Evolutionary conservation across 345 rosid species (phyloP), one percentile per base, ranked within the genome.

Genomic region (Bruguiera sexangula): DNA sequence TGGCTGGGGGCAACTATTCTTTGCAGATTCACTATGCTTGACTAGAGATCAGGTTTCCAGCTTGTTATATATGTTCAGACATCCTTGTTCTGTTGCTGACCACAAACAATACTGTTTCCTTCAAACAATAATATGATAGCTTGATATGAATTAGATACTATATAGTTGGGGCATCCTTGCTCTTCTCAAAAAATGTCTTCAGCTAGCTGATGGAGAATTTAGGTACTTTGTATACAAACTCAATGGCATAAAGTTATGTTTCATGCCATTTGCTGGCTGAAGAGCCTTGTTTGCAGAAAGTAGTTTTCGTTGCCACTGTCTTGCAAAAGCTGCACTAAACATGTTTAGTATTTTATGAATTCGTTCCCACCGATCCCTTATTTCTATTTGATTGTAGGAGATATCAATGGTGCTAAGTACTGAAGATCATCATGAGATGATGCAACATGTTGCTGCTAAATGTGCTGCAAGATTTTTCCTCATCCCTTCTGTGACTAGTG

Each of bases 371-470:
- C 4, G 2, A 67, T 67, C n/a, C 68, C 60, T 53, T 19, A 20
- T 80, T 68, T 51, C 27, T 21, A 31, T 67, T 72, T 70, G 60
- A 46, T 62, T 53, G 34, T 73, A 95, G 99, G 98, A 92, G 68
- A 72, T 95, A 74, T 82, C 94, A 46, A 31, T 86, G 84, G 81
- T 95, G 60, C 69, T 95, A 78, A 88, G 96, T 58, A 87, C 94
- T 22, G 96, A 87, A 76, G 98, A 95, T 75, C 76, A 87, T 62
- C 70, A 39, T 65, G 87, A 90, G 75, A 62, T 73, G 63, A 75
- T 95, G 99, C 82, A 86, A 85, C 81, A 54, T 70, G 67, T 90
- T 62, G 96, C 98, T 76, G 76, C 81, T 69, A 90, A 89, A 78
- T 69, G 86, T 75, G 83, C 79, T 29, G 89, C 96, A 43, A 81